Evolutionary conservation across 2,329 filamentous ascomycete genomes (phyloP), one percentile per base, ranked within the genome.

Genomic region (Emericellopsis cladophorae): DNA sequence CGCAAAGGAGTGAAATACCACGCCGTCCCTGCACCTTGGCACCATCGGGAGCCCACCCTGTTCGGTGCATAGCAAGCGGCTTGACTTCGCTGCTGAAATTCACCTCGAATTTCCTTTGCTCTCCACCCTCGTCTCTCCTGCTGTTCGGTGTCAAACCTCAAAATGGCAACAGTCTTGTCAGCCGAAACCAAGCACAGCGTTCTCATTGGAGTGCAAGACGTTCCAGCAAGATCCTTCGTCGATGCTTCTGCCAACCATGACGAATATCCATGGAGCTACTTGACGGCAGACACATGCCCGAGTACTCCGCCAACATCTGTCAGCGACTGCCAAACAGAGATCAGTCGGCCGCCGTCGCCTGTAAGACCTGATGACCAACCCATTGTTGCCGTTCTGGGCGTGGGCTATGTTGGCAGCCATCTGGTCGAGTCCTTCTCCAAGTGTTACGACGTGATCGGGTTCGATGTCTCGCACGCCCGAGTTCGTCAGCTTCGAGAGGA

Each of bases 331-430:
- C 23, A 45, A 10, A 40, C 40, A n/a, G 44, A 44, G 4, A 34
- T 40, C 23, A 21, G 22, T 7, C 24, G 14, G 10, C 24, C 23
- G 26, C 43, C 15, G 33, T 38, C n/a, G 16, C 42, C 37, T 18
- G 42, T 53, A 12, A 14, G 26, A 21, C 42, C 47, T 21, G 41
- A 46, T 14, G 48, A 55, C 14, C 49, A 58, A 4, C 58, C 64
- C 7, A 43, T 64, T 5, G 61, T 72, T 4, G 68, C 66, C 40
- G 59, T 73, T 26, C 65, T 74, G 22, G 70, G 70, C 4, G 66
- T 72, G 14, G 70, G 70, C 33, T 74, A 72, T 48, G 68, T 74
- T 5, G 70, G 70, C 7, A 59, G 62, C 41, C 66, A 72, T 43
- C 64, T 74, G 11, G 62, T 70, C 33, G 50, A 55, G 6, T 57